Evolutionary conservation across 2,329 filamentous ascomycete species (phyloP), one percentile per base, ranked within the genome.

Genomic region (Neophaeococcomyces mojaviensis): DNA sequence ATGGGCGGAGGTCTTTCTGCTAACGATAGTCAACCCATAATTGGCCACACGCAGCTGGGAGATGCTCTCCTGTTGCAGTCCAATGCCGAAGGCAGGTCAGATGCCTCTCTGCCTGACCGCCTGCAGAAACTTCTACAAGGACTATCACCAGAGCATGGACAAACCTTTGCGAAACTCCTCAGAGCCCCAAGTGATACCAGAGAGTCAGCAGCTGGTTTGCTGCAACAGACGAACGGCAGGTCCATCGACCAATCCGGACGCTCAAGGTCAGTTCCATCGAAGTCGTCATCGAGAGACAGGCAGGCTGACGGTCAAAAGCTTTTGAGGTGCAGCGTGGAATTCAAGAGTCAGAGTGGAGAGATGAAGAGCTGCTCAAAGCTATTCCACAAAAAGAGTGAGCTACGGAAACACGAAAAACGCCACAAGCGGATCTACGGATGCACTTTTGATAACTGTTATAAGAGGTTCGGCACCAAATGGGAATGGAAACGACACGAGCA

Each of bases 401-500:
- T 55, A 48, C 90, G 86, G 53, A 96, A 96, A 63, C 89, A 95
- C 61, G 71, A 78, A 62, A 90, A 88, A 60, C 79, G 88, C 1
- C 89, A 96, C 61, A 74, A 78, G 6, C 81, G 80, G 53, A 89
- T 88, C 0, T 95, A 90, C 52, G 81, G 81, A 10, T 96, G 89
- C 63, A 94, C 88, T 0, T 85, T 81, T 52, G 64, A 71, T 7
- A 65, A 68, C 24, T 95, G 89, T 58, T 63, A 66, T 39, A 88
- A 87, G 59, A 71, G 61, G 0, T 95, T 95, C 55, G 89, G 89
- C n/a, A 89, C 85, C 63, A 94, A 95, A 61, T 89, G 88, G 49
- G 89, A 96, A 64, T 96, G 81, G 89, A 94, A 94, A 61, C 79
- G 89, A 1, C 89, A 96, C 58, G 90, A 96, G 59, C 84, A 80